These are phyloP conservation scores for Lepidium aucheri DNA, from an alignment of 345 rosid species.

Conservation along the genomic window DNA sequence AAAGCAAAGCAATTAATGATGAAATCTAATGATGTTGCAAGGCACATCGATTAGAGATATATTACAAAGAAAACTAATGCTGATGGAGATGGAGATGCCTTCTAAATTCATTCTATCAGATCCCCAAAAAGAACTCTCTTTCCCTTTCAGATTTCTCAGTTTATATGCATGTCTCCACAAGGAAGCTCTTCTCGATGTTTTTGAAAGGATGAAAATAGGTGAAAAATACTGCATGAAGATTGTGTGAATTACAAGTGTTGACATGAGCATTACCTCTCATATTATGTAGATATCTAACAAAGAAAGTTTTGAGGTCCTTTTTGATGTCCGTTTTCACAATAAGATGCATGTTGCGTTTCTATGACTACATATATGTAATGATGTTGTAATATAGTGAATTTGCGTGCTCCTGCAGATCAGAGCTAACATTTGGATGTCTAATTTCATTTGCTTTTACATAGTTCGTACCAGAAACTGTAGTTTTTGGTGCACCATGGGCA, in stretches of 20 bases:
- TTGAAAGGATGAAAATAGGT: too few species aligned
- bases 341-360: constrained; percentile 18
- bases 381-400: not conserved
- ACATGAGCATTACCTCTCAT: constrained; percentile 4
- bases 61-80: too few species aligned
- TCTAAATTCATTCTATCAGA: too few species aligned
- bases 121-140: too few species aligned
- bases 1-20: too few species aligned
- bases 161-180: too few species aligned
- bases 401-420: not conserved
- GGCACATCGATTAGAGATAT: too few species aligned
- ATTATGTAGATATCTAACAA: constrained; percentile 43
- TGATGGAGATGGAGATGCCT: too few species aligned
- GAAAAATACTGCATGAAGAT: not conserved
- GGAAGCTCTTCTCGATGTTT: too few species aligned
- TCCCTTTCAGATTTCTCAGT: too few species aligned
- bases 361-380: too few species aligned
- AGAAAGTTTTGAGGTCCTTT: constrained; percentile 61
- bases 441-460: constrained; percentile 19
- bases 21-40: too few species aligned
- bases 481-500: constrained; percentile 62
- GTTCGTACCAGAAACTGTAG: constrained; percentile 65
- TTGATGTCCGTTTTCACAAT: constrained; percentile 78
- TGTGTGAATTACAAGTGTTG: not conserved
- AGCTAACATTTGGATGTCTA: constrained; percentile 10